These are phyloP conservation scores for Candida saitoana DNA, from an alignment of 805 yeast species.

Conservation along the genomic window DNA sequence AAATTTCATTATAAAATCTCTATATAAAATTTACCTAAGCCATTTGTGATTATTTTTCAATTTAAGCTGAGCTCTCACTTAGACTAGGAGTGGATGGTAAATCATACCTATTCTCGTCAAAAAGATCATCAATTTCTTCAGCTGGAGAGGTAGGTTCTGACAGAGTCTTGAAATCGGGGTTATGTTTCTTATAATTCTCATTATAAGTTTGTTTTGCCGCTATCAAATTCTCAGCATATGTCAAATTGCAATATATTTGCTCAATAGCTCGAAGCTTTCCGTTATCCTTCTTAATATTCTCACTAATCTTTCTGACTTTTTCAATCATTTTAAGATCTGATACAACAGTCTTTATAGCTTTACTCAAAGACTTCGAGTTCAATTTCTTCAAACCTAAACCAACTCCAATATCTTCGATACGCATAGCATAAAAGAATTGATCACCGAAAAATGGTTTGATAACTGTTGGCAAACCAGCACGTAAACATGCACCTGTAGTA, in stretches of 20 bases:
- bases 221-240: constrained; percentile 64
- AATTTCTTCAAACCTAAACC: constrained; percentile 71
- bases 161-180: constrained; percentile 12
- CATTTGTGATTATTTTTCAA: too few relatives aligned
- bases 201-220: constrained; percentile 39
- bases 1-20: too few relatives aligned
- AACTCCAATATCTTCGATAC: constrained; percentile 86
- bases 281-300: constrained; percentile 61
- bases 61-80: neutral
- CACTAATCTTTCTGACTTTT: constrained; percentile 63
- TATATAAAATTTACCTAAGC: too few relatives aligned
- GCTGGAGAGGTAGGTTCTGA: constrained; percentile 28
- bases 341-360: constrained; percentile 67
- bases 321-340: constrained; percentile 62
- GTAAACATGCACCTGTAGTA: constrained; percentile 86
- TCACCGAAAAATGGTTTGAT: constrained; percentile 96
- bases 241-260: constrained; percentile 72
- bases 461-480: constrained; percentile 84
- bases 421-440: constrained; percentile 84
- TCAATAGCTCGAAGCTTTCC: constrained; percentile 79
- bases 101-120: neutral
- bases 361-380: constrained; percentile 56
- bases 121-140: constrained; percentile 10
- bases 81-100: neutral
- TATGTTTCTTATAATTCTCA: constrained; percentile 18